A percentile compares a stretch with the other conserved stretches of the same genome.
Evolutionary conservation across 2,329 filamentous ascomycete genomes (phyloP).

Genomic region (Parafenestella ontariensis): DNA sequence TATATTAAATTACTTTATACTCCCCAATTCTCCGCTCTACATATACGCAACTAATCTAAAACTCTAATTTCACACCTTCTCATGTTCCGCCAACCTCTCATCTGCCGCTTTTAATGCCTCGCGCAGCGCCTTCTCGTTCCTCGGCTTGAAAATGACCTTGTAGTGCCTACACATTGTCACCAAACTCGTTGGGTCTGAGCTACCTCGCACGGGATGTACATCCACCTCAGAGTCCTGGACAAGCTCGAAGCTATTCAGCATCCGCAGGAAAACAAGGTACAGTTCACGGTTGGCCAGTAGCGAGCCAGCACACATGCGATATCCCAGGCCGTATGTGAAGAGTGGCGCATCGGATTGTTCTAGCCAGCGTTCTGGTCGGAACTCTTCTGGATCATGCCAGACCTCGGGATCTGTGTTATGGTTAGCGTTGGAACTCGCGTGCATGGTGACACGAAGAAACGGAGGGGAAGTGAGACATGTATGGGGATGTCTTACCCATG

Average conservation of each 20-base stretch:
- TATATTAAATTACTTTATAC: background rate
- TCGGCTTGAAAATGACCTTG: conserved; percentile 65
- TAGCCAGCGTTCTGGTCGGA: conserved; percentile 69
- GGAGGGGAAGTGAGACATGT: background rate
- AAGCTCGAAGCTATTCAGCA: conserved; percentile 68
- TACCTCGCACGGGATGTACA: conserved; percentile 66
- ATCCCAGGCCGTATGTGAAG: conserved; percentile 71
- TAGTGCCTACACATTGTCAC: conserved; percentile 67
- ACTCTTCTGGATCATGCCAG: conserved; percentile 65
- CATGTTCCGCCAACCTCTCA: conserved; percentile 28
- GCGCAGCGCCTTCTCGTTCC: conserved; percentile 56
- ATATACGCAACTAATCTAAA: no score
- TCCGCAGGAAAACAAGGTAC: conserved; percentile 69
- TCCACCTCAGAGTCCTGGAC: conserved; percentile 62
- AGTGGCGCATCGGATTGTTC: conserved; percentile 69
- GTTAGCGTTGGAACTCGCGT: conserved; percentile 3
- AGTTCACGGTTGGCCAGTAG: conserved; percentile 69
- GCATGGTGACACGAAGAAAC: background rate
- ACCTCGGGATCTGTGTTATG: conserved; percentile 56
- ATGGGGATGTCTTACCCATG: conserved; percentile 62
- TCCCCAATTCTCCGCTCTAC: no score
- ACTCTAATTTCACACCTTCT: conserved; percentile 4
- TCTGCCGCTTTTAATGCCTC: conserved; percentile 49
- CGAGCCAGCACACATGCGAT: conserved; percentile 72
- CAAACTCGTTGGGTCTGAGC: conserved; percentile 66